phyloP scores from a whole-genome alignment of 2,329 filamentous ascomycete species.

The Cladophialophora chaetospira region DNA sequence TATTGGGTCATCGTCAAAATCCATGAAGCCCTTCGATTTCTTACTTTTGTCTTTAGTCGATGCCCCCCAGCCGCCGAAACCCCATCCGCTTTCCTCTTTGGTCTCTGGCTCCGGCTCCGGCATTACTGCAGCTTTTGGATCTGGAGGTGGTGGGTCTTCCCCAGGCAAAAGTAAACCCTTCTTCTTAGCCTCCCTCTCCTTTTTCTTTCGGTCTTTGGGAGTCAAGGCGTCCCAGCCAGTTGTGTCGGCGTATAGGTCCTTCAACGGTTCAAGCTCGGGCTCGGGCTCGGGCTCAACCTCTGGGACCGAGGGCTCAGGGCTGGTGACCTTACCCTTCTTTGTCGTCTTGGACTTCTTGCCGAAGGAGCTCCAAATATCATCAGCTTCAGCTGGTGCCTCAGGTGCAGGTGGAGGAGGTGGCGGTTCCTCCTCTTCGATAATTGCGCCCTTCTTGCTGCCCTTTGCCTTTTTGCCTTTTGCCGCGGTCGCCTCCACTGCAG shows the following conservation, averaged over 20 bases:
- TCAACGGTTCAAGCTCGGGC: slow-evolving; percentile 26
- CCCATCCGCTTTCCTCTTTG: slow-evolving; percentile 39
- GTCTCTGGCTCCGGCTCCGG: slow-evolving; percentile 34
- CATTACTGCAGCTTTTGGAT: background rate
- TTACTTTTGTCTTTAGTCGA: slow-evolving; percentile 50
- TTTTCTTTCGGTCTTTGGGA: slow-evolving; percentile 38
- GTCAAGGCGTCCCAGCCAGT: slow-evolving; percentile 38
- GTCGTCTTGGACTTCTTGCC: slow-evolving; percentile 34
- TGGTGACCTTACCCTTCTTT: slow-evolving; percentile 31
- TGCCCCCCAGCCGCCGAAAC: slow-evolving; percentile 28
- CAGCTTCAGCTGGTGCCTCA: slow-evolving; percentile 33
- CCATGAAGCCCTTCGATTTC: slow-evolving; percentile 21
- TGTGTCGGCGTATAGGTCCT: slow-evolving; percentile 23
- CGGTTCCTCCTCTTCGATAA: slow-evolving; percentile 23
- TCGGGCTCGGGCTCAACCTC: slow-evolving; percentile 31
- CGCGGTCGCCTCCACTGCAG: slow-evolving; percentile 31
- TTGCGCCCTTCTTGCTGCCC: slow-evolving; percentile 31
- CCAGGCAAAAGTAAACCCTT: slow-evolving; percentile 22
- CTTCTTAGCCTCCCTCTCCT: slow-evolving; percentile 52
- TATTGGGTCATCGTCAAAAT: slow-evolving; percentile 20
- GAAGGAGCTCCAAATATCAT: slow-evolving; percentile 26
- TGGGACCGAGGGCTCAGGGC: slow-evolving; percentile 33
- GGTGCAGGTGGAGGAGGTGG: slow-evolving; percentile 28
- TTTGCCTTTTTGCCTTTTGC: slow-evolving; percentile 33
- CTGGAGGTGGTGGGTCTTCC: slow-evolving; percentile 33